A percentile compares a stretch with the other conserved stretches of the same genome.
Conservation (phyloP, 148 eudicot species). For the Chenopodium album region DNA sequence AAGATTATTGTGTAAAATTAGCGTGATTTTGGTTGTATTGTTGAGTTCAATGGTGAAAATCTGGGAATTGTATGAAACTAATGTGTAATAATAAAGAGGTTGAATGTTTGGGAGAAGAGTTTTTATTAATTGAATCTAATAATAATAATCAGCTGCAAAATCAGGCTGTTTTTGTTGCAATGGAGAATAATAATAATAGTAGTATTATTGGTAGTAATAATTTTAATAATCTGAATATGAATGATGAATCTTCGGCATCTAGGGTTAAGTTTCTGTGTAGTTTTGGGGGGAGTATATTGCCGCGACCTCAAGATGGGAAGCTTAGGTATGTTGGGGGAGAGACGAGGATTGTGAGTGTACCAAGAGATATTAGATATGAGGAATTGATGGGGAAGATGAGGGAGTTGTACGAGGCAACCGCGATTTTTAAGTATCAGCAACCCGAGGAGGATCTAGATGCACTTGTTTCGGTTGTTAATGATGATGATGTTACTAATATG, state of each 20-base stretch:
- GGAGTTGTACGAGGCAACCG: slow-evolving; percentile 71
- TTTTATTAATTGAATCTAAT: slow-evolving; percentile 23
- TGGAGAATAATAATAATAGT: slow-evolving; percentile 5
- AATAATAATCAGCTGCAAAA: not conserved
- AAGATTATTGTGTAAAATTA: not conserved
- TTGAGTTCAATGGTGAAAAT: slow-evolving; percentile 18
- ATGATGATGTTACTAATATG: slow-evolving; percentile 94
- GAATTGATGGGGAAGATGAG: slow-evolving; percentile 81
- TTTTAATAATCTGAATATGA: slow-evolving; percentile 3
- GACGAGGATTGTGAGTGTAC: slow-evolving; percentile 73
- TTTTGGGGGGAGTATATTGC: slow-evolving; percentile 81
- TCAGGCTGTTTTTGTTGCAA: slow-evolving; percentile 28
- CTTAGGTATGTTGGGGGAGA: slow-evolving; percentile 96
- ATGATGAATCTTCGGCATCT: slow-evolving; percentile 40
- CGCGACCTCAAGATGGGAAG: slow-evolving; percentile 92
- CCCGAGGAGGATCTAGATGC: slow-evolving; percentile 99
- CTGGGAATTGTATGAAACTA: slow-evolving; percentile 15
- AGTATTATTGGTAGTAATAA: not conserved
- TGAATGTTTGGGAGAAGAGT: slow-evolving; percentile 18
- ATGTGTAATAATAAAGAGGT: slow-evolving; percentile 34
- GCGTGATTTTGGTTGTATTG: not conserved
- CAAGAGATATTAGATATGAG: slow-evolving; percentile 58
- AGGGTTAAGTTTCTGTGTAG: slow-evolving; percentile 88
- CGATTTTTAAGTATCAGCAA: slow-evolving; percentile 87
- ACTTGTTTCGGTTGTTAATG: slow-evolving; percentile 94